Evolutionary conservation across 768 basidiomycete species (phyloP).

Genomic region (Postia placenta): DNA sequence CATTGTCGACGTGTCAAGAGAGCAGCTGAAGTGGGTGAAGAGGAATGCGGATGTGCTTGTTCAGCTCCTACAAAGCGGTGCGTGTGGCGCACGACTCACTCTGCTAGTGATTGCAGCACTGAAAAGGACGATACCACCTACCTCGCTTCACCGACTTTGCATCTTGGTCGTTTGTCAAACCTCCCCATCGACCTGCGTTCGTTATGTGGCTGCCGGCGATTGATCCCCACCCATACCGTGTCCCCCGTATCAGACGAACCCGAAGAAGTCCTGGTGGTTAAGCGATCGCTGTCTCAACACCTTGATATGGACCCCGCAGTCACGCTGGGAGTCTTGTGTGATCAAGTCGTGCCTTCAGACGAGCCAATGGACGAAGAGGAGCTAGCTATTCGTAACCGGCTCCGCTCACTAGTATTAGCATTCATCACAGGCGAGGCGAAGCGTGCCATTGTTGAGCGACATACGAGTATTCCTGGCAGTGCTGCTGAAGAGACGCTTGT

Average conservation of each 20-base stretch:
- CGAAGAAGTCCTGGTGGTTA: slow-evolving; percentile 57
- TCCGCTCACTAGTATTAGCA: slow-evolving; percentile 52
- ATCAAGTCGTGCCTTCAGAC: slow-evolving; percentile 51
- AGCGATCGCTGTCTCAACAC: slow-evolving; percentile 53
- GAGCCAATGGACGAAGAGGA: slow-evolving; percentile 55
- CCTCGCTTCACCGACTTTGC: too few relatives aligned
- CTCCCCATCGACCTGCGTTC: not conserved
- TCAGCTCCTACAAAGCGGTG: slow-evolving; percentile 72
- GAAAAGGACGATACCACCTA: too few relatives aligned
- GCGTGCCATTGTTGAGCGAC: slow-evolving; percentile 36
- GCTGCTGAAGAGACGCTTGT: slow-evolving; percentile 44
- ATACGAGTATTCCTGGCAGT: slow-evolving; percentile 35
- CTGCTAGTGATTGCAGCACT: too few relatives aligned
- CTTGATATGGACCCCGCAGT: slow-evolving; percentile 56
- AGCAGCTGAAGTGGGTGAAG: slow-evolving; percentile 53
- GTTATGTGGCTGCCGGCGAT: not conserved
- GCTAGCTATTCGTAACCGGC: slow-evolving; percentile 44
- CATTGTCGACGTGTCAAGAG: slow-evolving; percentile 43
- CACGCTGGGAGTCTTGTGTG: slow-evolving; percentile 62
- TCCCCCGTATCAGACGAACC: slow-evolving; percentile 43
- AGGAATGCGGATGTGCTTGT: slow-evolving; percentile 71
- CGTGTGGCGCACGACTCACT: too few relatives aligned
- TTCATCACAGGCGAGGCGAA: slow-evolving; percentile 53
- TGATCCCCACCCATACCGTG: too few relatives aligned
- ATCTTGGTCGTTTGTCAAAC: not conserved